These are phyloP conservation scores for Yamadazyma conglobata DNA, from an alignment of 1,139 yeast genomes.

Conservation along the genomic window DNA sequence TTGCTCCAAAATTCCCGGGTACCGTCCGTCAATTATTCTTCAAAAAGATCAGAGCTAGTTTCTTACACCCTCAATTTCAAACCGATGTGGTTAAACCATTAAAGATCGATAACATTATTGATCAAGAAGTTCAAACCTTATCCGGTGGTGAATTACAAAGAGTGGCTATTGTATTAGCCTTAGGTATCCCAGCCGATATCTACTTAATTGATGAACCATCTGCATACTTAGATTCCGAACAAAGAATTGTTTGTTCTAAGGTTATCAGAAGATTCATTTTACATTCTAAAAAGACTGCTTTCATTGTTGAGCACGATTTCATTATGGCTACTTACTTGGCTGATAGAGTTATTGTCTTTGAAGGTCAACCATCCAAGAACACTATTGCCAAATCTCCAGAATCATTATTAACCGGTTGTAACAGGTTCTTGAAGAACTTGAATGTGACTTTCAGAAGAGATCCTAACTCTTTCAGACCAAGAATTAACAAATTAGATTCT, in stretches of 20 bases:
- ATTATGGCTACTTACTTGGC: conserved; percentile 99
- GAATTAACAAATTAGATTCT: conserved; percentile 95
- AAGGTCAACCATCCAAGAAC: conserved; percentile 84
- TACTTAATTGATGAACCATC: conserved; percentile 98
- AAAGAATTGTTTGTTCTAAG: conserved; percentile 97
- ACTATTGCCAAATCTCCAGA: conserved; percentile 87
- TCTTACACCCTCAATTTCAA: conserved; percentile 95
- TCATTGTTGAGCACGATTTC: conserved; percentile 98
- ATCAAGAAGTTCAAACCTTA: conserved; percentile 94
- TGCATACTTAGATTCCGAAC: conserved; percentile 98
- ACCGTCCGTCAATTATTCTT: conserved; percentile 96
- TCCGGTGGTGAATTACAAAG: conserved; percentile 99
- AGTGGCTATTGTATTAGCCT: conserved; percentile 92
- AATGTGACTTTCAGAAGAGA: conserved; percentile 99
- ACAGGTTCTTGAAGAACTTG: conserved; percentile 91
- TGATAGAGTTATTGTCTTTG: conserved; percentile 96
- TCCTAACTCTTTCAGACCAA: conserved; percentile 95
- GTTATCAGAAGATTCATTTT: conserved; percentile 95
- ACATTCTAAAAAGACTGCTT: conserved; percentile 96
- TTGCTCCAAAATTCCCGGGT: conserved; percentile 97
- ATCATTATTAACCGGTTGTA: conserved; percentile 93
- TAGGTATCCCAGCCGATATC: conserved; percentile 94
- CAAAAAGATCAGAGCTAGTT: conserved; percentile 91
- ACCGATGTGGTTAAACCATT: conserved; percentile 97
- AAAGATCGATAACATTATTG: conserved; percentile 88